Evolutionary conservation across 2,329 filamentous ascomycete genomes (phyloP), one percentile per base, ranked within the genome.

Genomic region (Periconia sp.): DNA sequence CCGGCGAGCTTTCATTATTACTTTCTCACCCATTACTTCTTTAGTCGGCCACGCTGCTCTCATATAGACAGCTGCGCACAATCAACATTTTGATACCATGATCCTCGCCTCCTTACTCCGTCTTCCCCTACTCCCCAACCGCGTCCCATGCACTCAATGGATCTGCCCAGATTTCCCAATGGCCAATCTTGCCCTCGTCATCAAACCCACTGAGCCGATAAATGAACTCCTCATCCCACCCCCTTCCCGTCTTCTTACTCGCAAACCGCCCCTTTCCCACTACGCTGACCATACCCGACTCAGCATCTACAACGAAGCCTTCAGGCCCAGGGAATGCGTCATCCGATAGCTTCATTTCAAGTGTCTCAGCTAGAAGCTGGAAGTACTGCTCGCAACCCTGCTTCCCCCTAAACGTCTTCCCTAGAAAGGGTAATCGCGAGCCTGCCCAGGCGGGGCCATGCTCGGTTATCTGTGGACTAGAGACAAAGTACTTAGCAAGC

Each of bases 131-230:
- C 38, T 52, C 59, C 11, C 52, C 61, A 48, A 65, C 69, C 42
- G 70, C 72, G 18, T 64, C 59, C 71, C 70, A 74, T 23, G 72
- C 72, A 47, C 68, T 72, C 42, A 73, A 50, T 10, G 69, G 69
- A 62, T 75, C 72, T 11, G 69, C 71, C 71, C 72, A 75, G 36
- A 74, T 71, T 54, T 75, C 70, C 69, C 70, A 73, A 51, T 68
- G 61, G 19, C 69, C 71, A 46, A 74, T 68, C 55, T 49, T 69
- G 0, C 68, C 69, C 13, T 67, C 47, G 5, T 54, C 54, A 54
- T 74, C 68, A 46, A 72, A 74, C 6, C 43, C 68, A 51, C 71
- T 69, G 31, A 74, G 61, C 34, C 65, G 49, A 52, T 73, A 71
- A 10, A 73, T 66, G 29, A 74, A 74, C 12, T 61, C 48, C 50